phyloP scores from a whole-genome alignment of 2,329 filamentous ascomycete species.

The Diaporthe australafricana region DNA sequence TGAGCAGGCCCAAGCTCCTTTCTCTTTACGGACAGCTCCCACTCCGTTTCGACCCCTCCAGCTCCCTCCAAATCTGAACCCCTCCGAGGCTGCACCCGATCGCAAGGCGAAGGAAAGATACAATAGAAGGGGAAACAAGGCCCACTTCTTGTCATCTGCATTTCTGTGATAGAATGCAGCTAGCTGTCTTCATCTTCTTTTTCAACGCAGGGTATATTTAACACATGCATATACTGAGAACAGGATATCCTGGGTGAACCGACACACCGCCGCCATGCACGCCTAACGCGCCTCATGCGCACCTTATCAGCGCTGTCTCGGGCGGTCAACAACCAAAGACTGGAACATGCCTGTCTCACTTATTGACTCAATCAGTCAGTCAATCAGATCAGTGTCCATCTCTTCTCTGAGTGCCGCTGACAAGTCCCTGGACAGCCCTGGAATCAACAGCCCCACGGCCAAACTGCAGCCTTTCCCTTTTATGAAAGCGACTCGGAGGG shows the following conservation, averaged over 20 bases:
- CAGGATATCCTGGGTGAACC: neutral
- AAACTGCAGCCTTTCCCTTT: neutral
- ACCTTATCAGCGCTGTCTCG: neutral
- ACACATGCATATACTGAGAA: neutral
- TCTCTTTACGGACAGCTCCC: neutral
- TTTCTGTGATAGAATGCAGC: neutral
- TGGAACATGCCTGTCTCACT: neutral
- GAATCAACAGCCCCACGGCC: too few relatives aligned
- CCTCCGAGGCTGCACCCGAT: too few relatives aligned
- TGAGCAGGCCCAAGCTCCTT: constrained; percentile 26
- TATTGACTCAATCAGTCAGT: neutral
- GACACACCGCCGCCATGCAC: constrained; percentile 18
- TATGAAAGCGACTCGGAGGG: neutral
- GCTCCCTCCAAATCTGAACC: too few relatives aligned
- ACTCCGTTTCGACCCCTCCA: neutral
- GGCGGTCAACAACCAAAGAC: constrained; percentile 7
- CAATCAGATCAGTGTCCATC: neutral
- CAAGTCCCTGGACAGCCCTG: too few relatives aligned
- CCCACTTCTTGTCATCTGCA: too few relatives aligned
- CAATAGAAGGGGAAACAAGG: too few relatives aligned
- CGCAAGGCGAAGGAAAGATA: too few relatives aligned
- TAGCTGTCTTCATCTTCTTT: neutral
- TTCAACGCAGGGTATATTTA: neutral
- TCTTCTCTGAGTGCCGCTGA: too few relatives aligned
- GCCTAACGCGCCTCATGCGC: neutral